Evolutionary conservation across 192 early-diverging fungal species (phyloP).

Genomic region (Gryganskiella cystojenkinii): DNA sequence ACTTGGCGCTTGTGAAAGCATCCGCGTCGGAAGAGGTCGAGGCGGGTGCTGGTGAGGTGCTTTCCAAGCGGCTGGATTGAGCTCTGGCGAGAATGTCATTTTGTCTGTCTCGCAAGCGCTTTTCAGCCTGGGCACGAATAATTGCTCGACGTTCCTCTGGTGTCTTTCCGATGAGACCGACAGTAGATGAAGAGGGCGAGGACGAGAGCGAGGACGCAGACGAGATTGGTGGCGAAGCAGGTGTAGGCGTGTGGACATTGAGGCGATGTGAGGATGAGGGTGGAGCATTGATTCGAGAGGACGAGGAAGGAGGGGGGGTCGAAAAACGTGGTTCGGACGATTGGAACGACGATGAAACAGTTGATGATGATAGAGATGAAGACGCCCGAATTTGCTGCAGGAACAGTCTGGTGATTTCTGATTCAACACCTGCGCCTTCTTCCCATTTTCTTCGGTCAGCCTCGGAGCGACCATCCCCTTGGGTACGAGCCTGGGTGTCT

Average conservation of each 20-base stretch:
- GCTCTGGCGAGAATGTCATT: slow-evolving; percentile 42
- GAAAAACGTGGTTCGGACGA: slow-evolving; percentile 18
- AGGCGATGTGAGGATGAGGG: neutral
- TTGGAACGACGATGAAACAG: neutral
- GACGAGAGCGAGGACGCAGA: slow-evolving; percentile 7
- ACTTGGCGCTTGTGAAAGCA: slow-evolving; percentile 49
- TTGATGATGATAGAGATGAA: neutral
- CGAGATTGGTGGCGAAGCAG: slow-evolving; percentile 9
- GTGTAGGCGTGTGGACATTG: neutral
- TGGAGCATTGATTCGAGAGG: neutral
- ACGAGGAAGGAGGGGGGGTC: no score
- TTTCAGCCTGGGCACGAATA: slow-evolving; percentile 64
- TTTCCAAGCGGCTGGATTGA: slow-evolving; percentile 11
- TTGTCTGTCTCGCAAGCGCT: slow-evolving; percentile 59
- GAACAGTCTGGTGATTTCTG: slow-evolving; percentile 55
- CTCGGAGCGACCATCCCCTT: slow-evolving; percentile 38
- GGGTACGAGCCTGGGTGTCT: slow-evolving; percentile 22
- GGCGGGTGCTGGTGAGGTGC: slow-evolving; percentile 25
- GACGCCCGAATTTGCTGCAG: slow-evolving; percentile 53
- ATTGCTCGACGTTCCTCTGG: slow-evolving; percentile 57
- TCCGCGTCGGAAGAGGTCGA: slow-evolving; percentile 41
- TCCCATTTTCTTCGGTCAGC: slow-evolving; percentile 56
- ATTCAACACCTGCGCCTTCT: slow-evolving; percentile 56
- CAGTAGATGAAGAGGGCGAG: slow-evolving; percentile 17
- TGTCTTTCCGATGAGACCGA: slow-evolving; percentile 46